phyloP scores from a whole-genome alignment of 768 basidiomycete genomes.

The Pleurotus cornucopiae region DNA sequence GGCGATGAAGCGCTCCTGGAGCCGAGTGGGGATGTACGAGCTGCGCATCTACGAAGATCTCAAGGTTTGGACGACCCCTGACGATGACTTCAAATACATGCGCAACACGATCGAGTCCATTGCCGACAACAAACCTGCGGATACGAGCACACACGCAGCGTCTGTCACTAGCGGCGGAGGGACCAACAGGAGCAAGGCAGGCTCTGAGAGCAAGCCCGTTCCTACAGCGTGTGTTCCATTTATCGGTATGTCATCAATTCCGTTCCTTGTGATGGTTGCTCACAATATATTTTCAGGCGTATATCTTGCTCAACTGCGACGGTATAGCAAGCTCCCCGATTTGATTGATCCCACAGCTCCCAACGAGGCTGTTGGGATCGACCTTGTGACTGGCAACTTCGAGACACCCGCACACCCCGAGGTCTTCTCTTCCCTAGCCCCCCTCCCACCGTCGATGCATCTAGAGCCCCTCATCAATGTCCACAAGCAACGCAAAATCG shows the following conservation, averaged over 20 bases:
- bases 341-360: slow-evolving; percentile 82
- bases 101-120: slow-evolving; percentile 61
- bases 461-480: slow-evolving; percentile 86
- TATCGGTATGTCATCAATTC: slow-evolving; percentile 47
- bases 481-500: slow-evolving; percentile 82
- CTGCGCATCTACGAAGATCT: slow-evolving; percentile 70
- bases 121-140: slow-evolving; percentile 60
- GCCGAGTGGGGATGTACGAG: slow-evolving; percentile 65
- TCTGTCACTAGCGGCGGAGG: slow-evolving; percentile 45
- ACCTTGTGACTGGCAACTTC: slow-evolving; percentile 58
- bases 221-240: slow-evolving; percentile 75
- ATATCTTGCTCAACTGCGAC: slow-evolving; percentile 70
- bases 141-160: slow-evolving; percentile 47
- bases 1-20: slow-evolving; percentile 67
- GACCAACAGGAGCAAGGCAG: slow-evolving; percentile 35
- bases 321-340: slow-evolving; percentile 66
- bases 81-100: slow-evolving; percentile 73
- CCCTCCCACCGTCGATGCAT: slow-evolving; percentile 72
- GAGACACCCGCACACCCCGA: slow-evolving; percentile 72
- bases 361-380: slow-evolving; percentile 59
- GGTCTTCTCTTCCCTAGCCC: slow-evolving; percentile 68
- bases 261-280: no score
- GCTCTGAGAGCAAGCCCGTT: slow-evolving; percentile 33
- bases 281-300: slow-evolving; percentile 42
- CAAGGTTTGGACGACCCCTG: slow-evolving; percentile 56